Evolutionary conservation across 345 rosid genomes (phyloP).

Genomic region (Turnera subulata): DNA sequence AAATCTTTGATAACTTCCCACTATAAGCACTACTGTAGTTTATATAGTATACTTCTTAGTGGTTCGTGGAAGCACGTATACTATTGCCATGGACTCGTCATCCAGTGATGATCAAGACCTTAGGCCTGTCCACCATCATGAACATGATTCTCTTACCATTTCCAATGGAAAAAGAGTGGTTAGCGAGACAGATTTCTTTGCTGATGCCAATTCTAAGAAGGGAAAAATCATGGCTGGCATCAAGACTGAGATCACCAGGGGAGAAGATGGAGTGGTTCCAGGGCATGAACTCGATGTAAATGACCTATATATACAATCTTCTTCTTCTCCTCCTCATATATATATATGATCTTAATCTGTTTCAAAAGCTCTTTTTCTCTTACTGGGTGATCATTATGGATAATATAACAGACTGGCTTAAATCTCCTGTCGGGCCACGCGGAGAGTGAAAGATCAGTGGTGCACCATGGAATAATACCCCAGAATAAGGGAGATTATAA

Average conservation of each 20-base stretch:
- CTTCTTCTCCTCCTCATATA: not conserved
- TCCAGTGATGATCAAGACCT: not conserved
- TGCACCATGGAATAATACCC: not conserved
- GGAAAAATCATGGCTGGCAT: not conserved
- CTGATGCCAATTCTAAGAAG: conserved; percentile 8
- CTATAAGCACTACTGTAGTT: not conserved
- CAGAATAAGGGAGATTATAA: not conserved
- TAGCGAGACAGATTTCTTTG: conserved; percentile 38
- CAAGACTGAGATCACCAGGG: conserved; percentile 4
- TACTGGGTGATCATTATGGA: too few species aligned
- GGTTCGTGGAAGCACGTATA: not conserved
- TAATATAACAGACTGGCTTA: conserved; percentile 7
- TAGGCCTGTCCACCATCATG: not conserved
- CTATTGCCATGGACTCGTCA: conserved; percentile 2
- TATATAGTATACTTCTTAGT: too few species aligned
- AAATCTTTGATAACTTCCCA: not conserved
- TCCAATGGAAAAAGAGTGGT: conserved; percentile 20
- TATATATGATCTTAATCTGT: not conserved
- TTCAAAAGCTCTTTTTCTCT: not conserved
- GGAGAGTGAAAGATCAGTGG: not conserved
- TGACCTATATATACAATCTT: not conserved
- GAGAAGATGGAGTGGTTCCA: not conserved
- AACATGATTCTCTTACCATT: not conserved
- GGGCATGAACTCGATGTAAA: not conserved
- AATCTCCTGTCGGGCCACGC: not conserved